Conservation (phyloP, 208 protist genomes). For the Leishmania major region DNA sequence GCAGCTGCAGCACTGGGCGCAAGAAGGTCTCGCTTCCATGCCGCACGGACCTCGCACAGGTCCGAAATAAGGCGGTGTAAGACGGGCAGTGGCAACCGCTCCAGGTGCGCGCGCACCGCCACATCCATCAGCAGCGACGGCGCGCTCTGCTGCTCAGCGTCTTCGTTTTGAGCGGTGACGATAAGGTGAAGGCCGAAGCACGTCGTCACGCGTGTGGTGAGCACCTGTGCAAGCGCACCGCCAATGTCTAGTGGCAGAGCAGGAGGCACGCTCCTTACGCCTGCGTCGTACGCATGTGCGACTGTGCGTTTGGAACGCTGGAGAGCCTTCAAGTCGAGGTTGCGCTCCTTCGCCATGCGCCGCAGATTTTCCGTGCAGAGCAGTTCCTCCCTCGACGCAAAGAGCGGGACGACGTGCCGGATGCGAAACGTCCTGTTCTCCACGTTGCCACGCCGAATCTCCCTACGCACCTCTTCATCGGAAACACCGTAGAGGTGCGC, state of each 20-base stretch:
- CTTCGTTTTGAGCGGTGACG: constrained; percentile 15
- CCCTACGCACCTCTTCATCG: not conserved
- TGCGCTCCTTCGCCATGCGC: constrained; percentile 13
- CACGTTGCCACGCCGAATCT: not conserved
- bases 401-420: not conserved
- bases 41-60: constrained; percentile 13
- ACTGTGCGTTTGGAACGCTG: accelerated
- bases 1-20: constrained; percentile 8
- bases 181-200: constrained; percentile 30
- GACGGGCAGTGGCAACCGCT: constrained; percentile 24
- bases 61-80: constrained; percentile 25
- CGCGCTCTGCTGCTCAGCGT: not conserved
- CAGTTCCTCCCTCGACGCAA: constrained; percentile 8
- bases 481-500: constrained; percentile 6
- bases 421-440: constrained; percentile 19
- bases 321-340: not conserved
- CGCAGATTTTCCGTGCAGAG: not conserved
- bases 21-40: constrained; percentile 30
- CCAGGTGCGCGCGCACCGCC: constrained; percentile 15
- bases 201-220: constrained; percentile 6
- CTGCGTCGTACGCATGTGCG: not conserved
- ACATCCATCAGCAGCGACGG: not conserved
- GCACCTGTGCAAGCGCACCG: constrained; percentile 9
- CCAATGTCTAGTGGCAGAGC: not conserved
- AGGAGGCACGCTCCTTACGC: not conserved